phyloP scores from a whole-genome alignment of 257 asterid genomes.

The Nicotiana knightiana region DNA sequence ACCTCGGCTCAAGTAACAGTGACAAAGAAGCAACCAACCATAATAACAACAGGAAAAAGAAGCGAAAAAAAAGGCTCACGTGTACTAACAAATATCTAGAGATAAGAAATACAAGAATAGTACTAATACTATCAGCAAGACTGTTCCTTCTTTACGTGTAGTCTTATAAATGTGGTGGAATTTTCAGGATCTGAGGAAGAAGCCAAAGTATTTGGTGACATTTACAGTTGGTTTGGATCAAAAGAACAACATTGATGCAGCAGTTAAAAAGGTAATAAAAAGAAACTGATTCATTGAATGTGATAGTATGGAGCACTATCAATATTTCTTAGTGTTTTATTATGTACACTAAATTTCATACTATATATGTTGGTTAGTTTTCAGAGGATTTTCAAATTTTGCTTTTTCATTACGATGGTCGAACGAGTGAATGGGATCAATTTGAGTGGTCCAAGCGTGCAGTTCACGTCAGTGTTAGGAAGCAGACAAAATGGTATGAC shows the following conservation, averaged over 20 bases:
- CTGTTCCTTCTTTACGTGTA: not conserved
- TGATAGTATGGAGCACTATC: not conserved
- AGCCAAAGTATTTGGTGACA: constrained; percentile 89
- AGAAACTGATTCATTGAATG: not conserved
- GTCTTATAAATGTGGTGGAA: constrained; percentile 7
- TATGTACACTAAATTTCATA: not conserved
- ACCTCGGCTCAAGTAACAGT: too few species aligned
- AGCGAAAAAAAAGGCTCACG: too few species aligned
- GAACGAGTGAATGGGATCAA: constrained; percentile 91
- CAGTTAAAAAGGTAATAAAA: constrained; percentile 71
- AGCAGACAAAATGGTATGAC: constrained; percentile 89
- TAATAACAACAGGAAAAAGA: too few species aligned
- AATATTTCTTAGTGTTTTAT: not conserved
- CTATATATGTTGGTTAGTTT: constrained; percentile 45
- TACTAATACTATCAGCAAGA: too few species aligned
- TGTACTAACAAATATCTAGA: too few species aligned
- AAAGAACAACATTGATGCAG: constrained; percentile 64
- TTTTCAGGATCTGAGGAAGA: constrained; percentile 81
- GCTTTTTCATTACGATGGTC: constrained; percentile 98
- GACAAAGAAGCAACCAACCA: too few species aligned
- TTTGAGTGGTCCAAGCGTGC: constrained; percentile 96
- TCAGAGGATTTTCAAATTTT: constrained; percentile 91
- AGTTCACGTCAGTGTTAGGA: constrained; percentile 78
- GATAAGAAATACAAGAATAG: too few species aligned
- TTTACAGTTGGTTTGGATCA: constrained; percentile 92